Percentiles rank a stretch among this genome's conserved stretches.
Evolutionary conservation across 768 basidiomycete genomes (phyloP).

Genomic region (Pleurotus salmoneostramineus): DNA sequence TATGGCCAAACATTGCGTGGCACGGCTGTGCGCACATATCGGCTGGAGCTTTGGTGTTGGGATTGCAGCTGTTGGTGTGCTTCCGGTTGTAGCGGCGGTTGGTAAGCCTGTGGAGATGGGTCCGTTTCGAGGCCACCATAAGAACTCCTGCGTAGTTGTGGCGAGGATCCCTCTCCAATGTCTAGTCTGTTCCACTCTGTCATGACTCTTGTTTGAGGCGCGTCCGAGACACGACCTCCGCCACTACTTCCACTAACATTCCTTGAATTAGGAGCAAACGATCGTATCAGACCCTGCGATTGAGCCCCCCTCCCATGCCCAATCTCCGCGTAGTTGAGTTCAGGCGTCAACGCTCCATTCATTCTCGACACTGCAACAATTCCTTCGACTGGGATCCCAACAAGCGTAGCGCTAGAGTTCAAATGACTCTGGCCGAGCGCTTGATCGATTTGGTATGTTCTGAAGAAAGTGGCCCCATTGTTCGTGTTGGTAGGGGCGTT

Average conservation of each 20-base stretch:
- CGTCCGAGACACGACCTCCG: slow-evolving; percentile 1
- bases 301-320: slow-evolving; percentile 63
- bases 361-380: slow-evolving; percentile 29
- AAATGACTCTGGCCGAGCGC: slow-evolving; percentile 1
- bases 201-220: neutral
- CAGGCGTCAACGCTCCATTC: slow-evolving; percentile 64
- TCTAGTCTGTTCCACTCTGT: neutral
- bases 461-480: slow-evolving; percentile 56
- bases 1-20: slow-evolving; percentile 35
- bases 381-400: slow-evolving; percentile 19
- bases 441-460: slow-evolving; percentile 38
- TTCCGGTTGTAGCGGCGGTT: neutral
- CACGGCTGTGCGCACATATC: neutral
- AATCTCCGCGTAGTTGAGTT: slow-evolving; percentile 72
- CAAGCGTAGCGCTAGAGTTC: slow-evolving; percentile 4
- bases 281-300: slow-evolving; percentile 9
- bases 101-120: slow-evolving; percentile 7
- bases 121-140: slow-evolving; percentile 6
- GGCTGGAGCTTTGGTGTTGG: neutral
- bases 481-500: slow-evolving; percentile 51
- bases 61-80: neutral
- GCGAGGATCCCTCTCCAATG: neutral
- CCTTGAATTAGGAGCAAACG: slow-evolving; percentile 14
- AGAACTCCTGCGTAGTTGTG: neutral
- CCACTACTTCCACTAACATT: slow-evolving; percentile 11